A percentile compares a stretch with the other conserved stretches of the same genome.
Conservation (phyloP, 306 rosid genomes). For the Cyclanthera cordifolia region DNA sequence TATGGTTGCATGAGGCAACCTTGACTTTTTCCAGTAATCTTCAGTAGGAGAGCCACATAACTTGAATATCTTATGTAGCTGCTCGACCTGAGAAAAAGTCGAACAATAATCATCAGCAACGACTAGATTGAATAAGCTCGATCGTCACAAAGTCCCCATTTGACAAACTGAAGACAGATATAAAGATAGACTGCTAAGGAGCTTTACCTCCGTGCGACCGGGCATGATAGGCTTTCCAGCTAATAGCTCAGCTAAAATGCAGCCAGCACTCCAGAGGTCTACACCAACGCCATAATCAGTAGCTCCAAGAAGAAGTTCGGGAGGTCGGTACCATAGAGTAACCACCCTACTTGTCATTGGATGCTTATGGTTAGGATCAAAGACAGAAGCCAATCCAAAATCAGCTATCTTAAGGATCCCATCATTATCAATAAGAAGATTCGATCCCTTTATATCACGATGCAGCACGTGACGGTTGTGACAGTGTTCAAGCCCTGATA, state of each 20-base stretch:
- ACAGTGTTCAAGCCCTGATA: slow-evolving; percentile 84
- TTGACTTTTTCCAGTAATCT: slow-evolving; percentile 77
- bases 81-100: slow-evolving; percentile 51
- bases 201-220: slow-evolving; percentile 78
- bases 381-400: slow-evolving; percentile 80
- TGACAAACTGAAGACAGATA: slow-evolving; percentile 4
- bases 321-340: slow-evolving; percentile 84
- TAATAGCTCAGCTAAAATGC: slow-evolving; percentile 76
- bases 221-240: slow-evolving; percentile 94
- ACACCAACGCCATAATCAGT: slow-evolving; percentile 80
- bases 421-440: slow-evolving; percentile 71
- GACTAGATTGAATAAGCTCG: slow-evolving; percentile 6
- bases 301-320: slow-evolving; percentile 87
- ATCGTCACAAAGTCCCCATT: not conserved
- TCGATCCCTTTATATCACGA: slow-evolving; percentile 87
- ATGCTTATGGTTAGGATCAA: slow-evolving; percentile 71
- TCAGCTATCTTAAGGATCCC: slow-evolving; percentile 83
- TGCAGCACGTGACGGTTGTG: slow-evolving; percentile 65
- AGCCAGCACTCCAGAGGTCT: slow-evolving; percentile 94
- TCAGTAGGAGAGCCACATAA: slow-evolving; percentile 89
- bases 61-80: slow-evolving; percentile 89
- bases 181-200: not conserved
- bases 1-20: slow-evolving; percentile 78
- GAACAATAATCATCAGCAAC: slow-evolving; percentile 14
- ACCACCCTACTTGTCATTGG: slow-evolving; percentile 96